phyloP scores from a whole-genome alignment of 2,329 filamentous ascomycete genomes.

The Penicillium hordei region DNA sequence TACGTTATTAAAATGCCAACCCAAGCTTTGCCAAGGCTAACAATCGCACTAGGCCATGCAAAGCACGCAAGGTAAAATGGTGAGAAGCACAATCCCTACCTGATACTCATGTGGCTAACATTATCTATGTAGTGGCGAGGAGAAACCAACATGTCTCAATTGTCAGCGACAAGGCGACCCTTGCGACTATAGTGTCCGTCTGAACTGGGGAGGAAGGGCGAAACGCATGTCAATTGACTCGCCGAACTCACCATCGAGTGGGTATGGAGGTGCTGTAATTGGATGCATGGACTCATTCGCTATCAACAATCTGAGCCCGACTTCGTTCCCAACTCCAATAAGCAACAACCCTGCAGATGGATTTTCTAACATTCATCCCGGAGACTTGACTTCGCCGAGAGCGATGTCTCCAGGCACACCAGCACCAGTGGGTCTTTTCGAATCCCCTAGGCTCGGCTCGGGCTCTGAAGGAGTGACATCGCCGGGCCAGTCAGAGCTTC shows the following conservation, averaged over 20 bases:
- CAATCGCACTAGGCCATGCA: slow-evolving; percentile 64
- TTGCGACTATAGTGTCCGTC: slow-evolving; percentile 77
- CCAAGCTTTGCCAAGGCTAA: neutral
- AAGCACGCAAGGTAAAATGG: slow-evolving; percentile 77
- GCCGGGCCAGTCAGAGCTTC: slow-evolving; percentile 14
- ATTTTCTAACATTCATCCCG: slow-evolving; percentile 11
- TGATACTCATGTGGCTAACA: slow-evolving; percentile 13
- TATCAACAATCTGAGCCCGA: slow-evolving; percentile 10
- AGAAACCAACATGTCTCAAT: slow-evolving; percentile 70
- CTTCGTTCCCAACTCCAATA: slow-evolving; percentile 12
- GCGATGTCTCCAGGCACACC: slow-evolving; percentile 19
- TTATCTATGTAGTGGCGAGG: slow-evolving; percentile 61
- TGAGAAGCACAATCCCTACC: slow-evolving; percentile 28
- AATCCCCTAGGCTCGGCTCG: slow-evolving; percentile 15
- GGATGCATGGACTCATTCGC: slow-evolving; percentile 14
- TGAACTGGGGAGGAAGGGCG: slow-evolving; percentile 76
- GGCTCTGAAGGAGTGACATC: slow-evolving; percentile 12
- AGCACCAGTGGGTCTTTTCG: slow-evolving; percentile 14
- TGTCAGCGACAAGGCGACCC: slow-evolving; percentile 69
- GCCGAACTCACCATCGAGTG: slow-evolving; percentile 30
- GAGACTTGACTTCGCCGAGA: slow-evolving; percentile 15
- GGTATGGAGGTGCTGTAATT: slow-evolving; percentile 23
- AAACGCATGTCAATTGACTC: slow-evolving; percentile 53
- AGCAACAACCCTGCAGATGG: slow-evolving; percentile 16
- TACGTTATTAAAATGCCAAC: slow-evolving; percentile 37